phyloP scores from a whole-genome alignment of 2,329 filamentous ascomycete species.

The Macrophomina pseudophaseolina region DNA sequence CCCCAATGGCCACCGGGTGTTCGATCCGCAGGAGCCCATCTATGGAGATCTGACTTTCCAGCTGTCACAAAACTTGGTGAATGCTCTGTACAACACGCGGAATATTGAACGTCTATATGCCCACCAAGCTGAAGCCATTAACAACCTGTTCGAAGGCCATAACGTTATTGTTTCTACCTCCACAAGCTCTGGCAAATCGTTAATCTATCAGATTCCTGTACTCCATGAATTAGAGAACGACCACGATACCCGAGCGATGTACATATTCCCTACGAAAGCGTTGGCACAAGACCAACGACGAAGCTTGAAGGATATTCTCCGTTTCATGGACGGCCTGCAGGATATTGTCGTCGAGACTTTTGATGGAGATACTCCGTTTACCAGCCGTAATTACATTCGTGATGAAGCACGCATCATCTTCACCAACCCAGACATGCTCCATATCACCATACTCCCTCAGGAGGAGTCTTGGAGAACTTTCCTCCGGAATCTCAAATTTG shows the following conservation, averaged over 20 bases:
- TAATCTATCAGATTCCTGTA: slow-evolving; percentile 97
- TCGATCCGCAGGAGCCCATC: slow-evolving; percentile 80
- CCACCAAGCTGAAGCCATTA: slow-evolving; percentile 93
- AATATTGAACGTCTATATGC: slow-evolving; percentile 85
- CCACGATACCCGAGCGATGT: slow-evolving; percentile 80
- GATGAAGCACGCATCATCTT: slow-evolving; percentile 93
- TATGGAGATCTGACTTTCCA: slow-evolving; percentile 85
- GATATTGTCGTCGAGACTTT: slow-evolving; percentile 86
- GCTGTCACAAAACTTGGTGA: slow-evolving; percentile 90
- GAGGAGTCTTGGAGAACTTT: slow-evolving; percentile 89
- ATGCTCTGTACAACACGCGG: slow-evolving; percentile 90
- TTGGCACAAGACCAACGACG: slow-evolving; percentile 91
- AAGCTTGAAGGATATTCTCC: slow-evolving; percentile 82
- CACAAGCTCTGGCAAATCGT: slow-evolving; percentile 93
- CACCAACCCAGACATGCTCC: slow-evolving; percentile 97
- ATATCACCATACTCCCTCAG: slow-evolving; percentile 89
- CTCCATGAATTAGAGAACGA: slow-evolving; percentile 84
- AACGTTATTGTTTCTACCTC: slow-evolving; percentile 94
- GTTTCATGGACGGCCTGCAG: slow-evolving; percentile 78
- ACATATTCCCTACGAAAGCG: slow-evolving; percentile 97
- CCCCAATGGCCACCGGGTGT: slow-evolving; percentile 87
- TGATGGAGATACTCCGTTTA: slow-evolving; percentile 91
- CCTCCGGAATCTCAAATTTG: slow-evolving; percentile 84
- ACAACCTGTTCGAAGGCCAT: slow-evolving; percentile 78
- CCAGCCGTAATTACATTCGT: slow-evolving; percentile 75